These are phyloP conservation scores for Coemansia sp. DNA, from an alignment of 192 early-diverging fungal genomes.

Conservation along the genomic window DNA sequence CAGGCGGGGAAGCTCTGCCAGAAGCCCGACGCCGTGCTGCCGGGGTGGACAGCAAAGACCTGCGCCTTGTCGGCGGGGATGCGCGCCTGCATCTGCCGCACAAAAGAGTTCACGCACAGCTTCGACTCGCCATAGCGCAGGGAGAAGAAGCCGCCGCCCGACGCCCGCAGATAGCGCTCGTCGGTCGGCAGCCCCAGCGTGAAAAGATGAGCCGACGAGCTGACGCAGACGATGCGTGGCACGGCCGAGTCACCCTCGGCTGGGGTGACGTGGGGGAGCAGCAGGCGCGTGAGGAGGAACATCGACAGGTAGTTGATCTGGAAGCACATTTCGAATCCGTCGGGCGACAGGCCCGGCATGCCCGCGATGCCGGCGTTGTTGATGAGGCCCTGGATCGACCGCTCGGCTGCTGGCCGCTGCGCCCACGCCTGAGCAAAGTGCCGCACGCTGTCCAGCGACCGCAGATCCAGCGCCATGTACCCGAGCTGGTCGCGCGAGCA, in stretches of 20 bases:
- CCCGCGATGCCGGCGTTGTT: conserved; percentile 56
- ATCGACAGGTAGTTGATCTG: conserved; percentile 56
- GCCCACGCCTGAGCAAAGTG: conserved; percentile 26
- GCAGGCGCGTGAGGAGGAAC: conserved; percentile 49
- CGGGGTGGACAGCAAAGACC: conserved; percentile 46
- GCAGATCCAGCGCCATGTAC: conserved; percentile 53
- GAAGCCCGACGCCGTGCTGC: conserved; percentile 49
- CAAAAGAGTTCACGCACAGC: conserved; percentile 51
- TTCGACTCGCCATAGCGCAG: conserved; percentile 54
- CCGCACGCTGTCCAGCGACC: conserved; percentile 48
- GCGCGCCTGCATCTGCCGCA: conserved; percentile 26
- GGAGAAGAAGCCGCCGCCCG: conserved; percentile 49
- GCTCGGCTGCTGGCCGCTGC: conserved; percentile 18
- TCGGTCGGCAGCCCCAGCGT: conserved; percentile 53
- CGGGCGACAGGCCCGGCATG: conserved; percentile 45
- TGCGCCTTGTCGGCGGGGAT: conserved; percentile 17
- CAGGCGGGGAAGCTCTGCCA: conserved; percentile 42
- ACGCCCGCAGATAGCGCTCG: conserved; percentile 31
- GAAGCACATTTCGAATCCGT: conserved; percentile 56
- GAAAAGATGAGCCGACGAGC: conserved; percentile 44
- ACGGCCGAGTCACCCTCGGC: not conserved
- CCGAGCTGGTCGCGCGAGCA: conserved; percentile 35
- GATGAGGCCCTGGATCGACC: conserved; percentile 29
- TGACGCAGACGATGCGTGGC: conserved; percentile 47
- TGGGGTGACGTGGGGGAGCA: conserved; percentile 31